phyloP scores from a whole-genome alignment of 2,329 filamentous ascomycete species.

The Juglanconis juglandina region DNA sequence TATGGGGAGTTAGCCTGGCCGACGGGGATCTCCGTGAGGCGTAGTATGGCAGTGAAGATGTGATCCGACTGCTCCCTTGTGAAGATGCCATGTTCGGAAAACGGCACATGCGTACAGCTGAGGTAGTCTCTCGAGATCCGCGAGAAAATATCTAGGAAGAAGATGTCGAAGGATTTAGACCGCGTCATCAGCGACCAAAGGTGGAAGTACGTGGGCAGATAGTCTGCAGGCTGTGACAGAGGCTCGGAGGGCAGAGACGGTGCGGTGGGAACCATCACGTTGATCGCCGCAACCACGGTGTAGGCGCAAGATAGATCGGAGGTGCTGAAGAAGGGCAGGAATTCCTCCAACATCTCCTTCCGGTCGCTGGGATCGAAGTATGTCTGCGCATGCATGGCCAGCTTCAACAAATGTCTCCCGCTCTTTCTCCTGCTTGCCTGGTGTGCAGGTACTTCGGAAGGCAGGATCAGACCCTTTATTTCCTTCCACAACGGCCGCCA shows the following conservation, averaged over 20 bases:
- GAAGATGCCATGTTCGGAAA: conserved; percentile 85
- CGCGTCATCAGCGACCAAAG: conserved; percentile 91
- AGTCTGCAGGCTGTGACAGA: conserved; percentile 81
- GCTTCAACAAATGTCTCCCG: conserved; percentile 71
- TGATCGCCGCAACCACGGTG: conserved; percentile 84
- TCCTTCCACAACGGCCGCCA: conserved; percentile 93
- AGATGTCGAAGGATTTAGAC: conserved; percentile 81
- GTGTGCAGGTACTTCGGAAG: conserved; percentile 71
- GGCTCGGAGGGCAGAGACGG: conserved; percentile 68
- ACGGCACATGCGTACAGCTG: conserved; percentile 69
- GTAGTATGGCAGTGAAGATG: conserved; percentile 86
- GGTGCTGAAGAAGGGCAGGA: conserved; percentile 85
- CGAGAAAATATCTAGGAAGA: conserved; percentile 86
- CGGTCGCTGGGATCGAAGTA: conserved; percentile 91
- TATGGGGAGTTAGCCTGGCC: conserved; percentile 95
- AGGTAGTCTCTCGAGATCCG: conserved; percentile 82
- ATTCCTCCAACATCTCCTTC: conserved; percentile 74
- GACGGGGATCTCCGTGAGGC: conserved; percentile 91
- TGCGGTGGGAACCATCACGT: conserved; percentile 81
- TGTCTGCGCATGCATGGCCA: conserved; percentile 83
- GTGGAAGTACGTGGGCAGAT: conserved; percentile 92
- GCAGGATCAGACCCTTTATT: conserved; percentile 84
- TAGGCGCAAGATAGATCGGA: conserved; percentile 90
- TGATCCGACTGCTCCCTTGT: conserved; percentile 87
- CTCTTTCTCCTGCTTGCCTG: conserved; percentile 54